Evolutionary conservation across 2,329 filamentous ascomycete species (phyloP), one percentile per base, ranked within the genome.

Genomic region (Endoconidiophora polonica): DNA sequence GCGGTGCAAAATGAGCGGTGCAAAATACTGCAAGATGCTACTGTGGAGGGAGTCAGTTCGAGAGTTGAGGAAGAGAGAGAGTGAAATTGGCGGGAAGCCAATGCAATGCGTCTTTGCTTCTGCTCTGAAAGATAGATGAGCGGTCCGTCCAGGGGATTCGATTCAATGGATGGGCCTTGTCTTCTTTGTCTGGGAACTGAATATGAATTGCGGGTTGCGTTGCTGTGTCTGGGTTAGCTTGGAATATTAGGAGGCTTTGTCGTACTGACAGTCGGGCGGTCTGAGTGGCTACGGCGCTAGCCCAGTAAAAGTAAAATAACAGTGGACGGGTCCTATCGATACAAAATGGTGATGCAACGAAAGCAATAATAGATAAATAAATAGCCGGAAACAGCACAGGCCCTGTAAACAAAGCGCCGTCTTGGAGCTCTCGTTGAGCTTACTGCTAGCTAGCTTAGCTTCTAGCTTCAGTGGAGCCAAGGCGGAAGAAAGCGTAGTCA

Each of bases 291-390:
- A 29, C 26, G 10, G 26, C 26, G 26, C 26, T 29, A 29, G 4
- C 26, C 26, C 26, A n/a, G n/a, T n/a, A n/a, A n/a, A n/a, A 29
- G 26, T 29, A 29, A 29, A 29, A 9, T 10, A 29, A 29, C 10
- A 29, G 26, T 10, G 6, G 26, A 6, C 26, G 26, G 26, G 26
- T 29, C 26, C 26, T 29, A 29, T 29, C 26, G 26, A 29, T 29
- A 29, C 7, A 29, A 10, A 10, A 29, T 29, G 48, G 48, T 20
- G 44, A 50, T 46, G 44, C 33, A 46, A 41, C 23, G n/a, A 26
- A 24, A 47, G 47, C 48, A 48, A 52, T n/a, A 52, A 52, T 48
- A 48, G 44, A 52, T 22, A 52, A 52, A 52, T 52, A 52, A 52
- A 52, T 52, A 52, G 7, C 50, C 45, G 29, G 42, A 52, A 44